A percentile compares a stretch with the other conserved stretches of the same genome.
Evolutionary conservation across 352 stramenopile species (phyloP).

Genomic region (Phytophthora vignae): DNA sequence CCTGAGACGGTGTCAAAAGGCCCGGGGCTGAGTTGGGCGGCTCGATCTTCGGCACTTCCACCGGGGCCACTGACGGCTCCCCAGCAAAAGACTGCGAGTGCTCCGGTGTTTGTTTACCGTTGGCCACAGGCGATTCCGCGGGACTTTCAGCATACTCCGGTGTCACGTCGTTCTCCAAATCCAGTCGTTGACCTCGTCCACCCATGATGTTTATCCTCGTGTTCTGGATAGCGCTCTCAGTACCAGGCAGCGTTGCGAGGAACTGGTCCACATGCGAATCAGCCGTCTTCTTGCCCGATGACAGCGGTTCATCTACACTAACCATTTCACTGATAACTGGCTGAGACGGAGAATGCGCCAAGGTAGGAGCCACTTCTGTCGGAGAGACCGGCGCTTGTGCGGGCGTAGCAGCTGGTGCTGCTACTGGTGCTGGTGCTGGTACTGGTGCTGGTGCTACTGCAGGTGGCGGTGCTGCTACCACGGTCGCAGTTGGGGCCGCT

Average conservation of each 20-base stretch:
- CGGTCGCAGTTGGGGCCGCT: background rate
- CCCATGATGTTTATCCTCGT: slow-evolving; percentile 92
- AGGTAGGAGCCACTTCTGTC: slow-evolving; percentile 13
- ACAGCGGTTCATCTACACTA: slow-evolving; percentile 61
- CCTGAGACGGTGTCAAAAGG: slow-evolving; percentile 40
- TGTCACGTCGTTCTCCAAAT: slow-evolving; percentile 69
- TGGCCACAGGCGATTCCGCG: slow-evolving; percentile 23
- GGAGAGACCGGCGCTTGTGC: background rate
- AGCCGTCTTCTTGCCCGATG: slow-evolving; percentile 44
- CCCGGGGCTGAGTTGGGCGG: slow-evolving; percentile 41
- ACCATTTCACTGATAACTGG: slow-evolving; percentile 42
- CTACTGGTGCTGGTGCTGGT: background rate
- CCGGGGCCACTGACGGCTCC: slow-evolving; percentile 9
- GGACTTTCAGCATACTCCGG: slow-evolving; percentile 49
- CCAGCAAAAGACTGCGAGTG: slow-evolving; percentile 41
- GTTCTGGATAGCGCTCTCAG: slow-evolving; percentile 93
- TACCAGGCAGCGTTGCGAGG: slow-evolving; percentile 88
- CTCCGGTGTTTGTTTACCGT: slow-evolving; percentile 30
- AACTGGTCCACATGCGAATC: slow-evolving; percentile 74
- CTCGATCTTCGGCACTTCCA: slow-evolving; percentile 17
- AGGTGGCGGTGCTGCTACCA: background rate
- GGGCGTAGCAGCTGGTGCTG: slow-evolving; percentile 5
- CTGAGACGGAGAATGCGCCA: slow-evolving; percentile 25
- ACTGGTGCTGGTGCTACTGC: background rate
- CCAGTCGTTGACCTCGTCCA: slow-evolving; percentile 87